Conservation (phyloP, 495 filamentous ascomycete genomes). For the Penicillium pancosmium region DNA sequence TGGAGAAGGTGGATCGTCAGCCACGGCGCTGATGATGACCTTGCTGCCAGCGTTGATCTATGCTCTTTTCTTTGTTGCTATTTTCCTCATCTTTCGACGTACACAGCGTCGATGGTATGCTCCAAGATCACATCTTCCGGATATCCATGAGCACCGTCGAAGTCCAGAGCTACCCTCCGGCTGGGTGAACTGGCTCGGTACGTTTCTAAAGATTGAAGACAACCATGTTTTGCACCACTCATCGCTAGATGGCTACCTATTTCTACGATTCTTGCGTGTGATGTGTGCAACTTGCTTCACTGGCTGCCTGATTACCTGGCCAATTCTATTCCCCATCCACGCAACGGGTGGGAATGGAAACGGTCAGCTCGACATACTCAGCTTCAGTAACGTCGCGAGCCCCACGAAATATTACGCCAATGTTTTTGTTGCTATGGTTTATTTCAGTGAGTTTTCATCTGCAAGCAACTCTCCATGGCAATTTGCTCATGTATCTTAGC, state of each 20-base stretch:
- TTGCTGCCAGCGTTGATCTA: conserved; percentile 68
- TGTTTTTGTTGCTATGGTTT: conserved; percentile 54
- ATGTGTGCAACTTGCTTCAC: conserved; percentile 71
- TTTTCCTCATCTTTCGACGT: conserved; percentile 76
- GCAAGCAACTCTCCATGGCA: neutral
- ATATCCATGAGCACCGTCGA: conserved; percentile 57
- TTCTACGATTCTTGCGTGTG: conserved; percentile 75
- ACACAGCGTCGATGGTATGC: conserved; percentile 78
- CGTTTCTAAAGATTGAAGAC: conserved; percentile 63
- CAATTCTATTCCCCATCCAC: conserved; percentile 79
- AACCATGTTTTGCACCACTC: conserved; percentile 63
- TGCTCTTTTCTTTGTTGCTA: conserved; percentile 63
- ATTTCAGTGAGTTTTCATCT: conserved; percentile 51
- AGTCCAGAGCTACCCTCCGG: conserved; percentile 48
- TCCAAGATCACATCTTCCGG: conserved; percentile 79
- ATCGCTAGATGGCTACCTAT: conserved; percentile 81
- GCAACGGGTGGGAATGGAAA: conserved; percentile 65
- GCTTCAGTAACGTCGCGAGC: conserved; percentile 66
- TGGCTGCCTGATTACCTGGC: conserved; percentile 78
- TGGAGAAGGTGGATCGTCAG: conserved; percentile 38
- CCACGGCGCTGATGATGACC: conserved; percentile 67
- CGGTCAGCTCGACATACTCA: conserved; percentile 62
- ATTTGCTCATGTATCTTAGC: conserved; percentile 37
- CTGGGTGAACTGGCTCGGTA: conserved; percentile 63
- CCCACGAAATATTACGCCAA: conserved; percentile 63